Conservation (phyloP, 2,329 filamentous ascomycete genomes). For the Fusarium sp. region DNA sequence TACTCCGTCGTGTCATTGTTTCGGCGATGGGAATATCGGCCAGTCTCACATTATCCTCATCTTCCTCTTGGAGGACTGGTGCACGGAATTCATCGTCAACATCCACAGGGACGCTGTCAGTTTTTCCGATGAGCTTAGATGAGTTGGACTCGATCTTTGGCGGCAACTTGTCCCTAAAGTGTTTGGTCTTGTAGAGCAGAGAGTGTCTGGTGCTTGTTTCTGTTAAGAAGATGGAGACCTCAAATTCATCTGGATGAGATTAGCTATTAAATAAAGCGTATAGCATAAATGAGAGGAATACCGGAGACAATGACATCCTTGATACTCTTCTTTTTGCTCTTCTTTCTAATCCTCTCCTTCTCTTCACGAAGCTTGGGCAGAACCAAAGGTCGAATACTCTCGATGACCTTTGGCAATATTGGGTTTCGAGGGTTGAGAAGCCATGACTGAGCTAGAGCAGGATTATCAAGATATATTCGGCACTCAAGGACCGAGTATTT, state of each 20-base stretch:
- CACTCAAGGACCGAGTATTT: slow-evolving; percentile 96
- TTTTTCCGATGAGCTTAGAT: slow-evolving; percentile 68
- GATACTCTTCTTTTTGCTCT: slow-evolving; percentile 79
- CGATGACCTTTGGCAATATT: slow-evolving; percentile 84
- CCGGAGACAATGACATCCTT: slow-evolving; percentile 90
- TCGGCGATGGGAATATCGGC: slow-evolving; percentile 53
- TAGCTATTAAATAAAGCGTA: slow-evolving; percentile 19
- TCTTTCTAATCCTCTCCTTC: slow-evolving; percentile 70
- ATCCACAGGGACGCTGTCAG: slow-evolving; percentile 65
- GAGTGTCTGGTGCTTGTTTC: slow-evolving; percentile 88
- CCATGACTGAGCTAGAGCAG: slow-evolving; percentile 84
- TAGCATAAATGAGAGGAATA: slow-evolving; percentile 52
- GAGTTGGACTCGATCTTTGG: slow-evolving; percentile 71
- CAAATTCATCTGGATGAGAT: slow-evolving; percentile 81
- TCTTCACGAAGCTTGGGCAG: slow-evolving; percentile 93
- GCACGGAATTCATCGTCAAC: slow-evolving; percentile 59
- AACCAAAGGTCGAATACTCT: slow-evolving; percentile 85
- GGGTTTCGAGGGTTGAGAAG: slow-evolving; percentile 82
- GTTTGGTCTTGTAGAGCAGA: slow-evolving; percentile 86
- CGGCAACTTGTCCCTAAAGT: slow-evolving; percentile 71
- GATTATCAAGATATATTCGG: slow-evolving; percentile 94
- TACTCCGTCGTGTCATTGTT: slow-evolving; percentile 41
- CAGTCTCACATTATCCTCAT: slow-evolving; percentile 52
- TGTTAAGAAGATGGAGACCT: slow-evolving; percentile 93
- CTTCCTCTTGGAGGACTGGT: slow-evolving; percentile 63